Base-by-base conservation (phyloP, 768 basidiomycete genomes). In the Chalciporus chontae region DNA sequence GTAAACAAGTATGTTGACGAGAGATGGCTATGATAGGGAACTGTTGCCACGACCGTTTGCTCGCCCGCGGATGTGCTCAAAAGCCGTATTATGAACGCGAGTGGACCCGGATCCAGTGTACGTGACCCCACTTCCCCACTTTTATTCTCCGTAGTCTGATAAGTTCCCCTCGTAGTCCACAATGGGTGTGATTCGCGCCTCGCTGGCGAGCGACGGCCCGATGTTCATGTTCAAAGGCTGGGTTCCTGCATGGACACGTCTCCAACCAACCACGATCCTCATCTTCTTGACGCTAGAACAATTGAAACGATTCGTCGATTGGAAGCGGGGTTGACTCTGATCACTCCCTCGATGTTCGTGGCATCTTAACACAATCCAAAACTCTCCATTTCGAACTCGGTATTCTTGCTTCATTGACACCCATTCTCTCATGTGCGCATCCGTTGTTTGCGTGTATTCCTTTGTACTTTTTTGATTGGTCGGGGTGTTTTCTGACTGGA, bases 141-240 rank as follows among this genome's bases (percentile, higher is more conserved):
- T 5, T 9, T 4, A 31, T 1, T 4, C 29, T 13, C 29, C 7
- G 10, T 13, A 10, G 29, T 31, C 29, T 31, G 13, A 31, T 11
- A 13, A 11, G 5, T 3, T 40, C 5, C 17, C 36, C n/a, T 29
- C 27, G 2, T 11, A 85, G 84, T 89, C 86, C 1, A 87, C 90
- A 0, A 54, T 92, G 23, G 76, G 69, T 6, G 85, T 87, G 37
- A 89, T 92, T 63, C 74, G 77, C 17, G 57, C 74, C 10, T 87
- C 88, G 17, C 71, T 93, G 53, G 74, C 77, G 52, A 82, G 70
- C 54, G 90, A 93, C 58, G 90, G 90, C 13, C 66, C 87, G 3
- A 86, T 85, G 80, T 93, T 92, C 77, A 87, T 93, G 85, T 90
- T 93, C 75, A 90, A 90, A 65, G 90, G 90, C 54, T 93, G 90